Base-by-base conservation (phyloP, 140 eudicot genomes). In the Bidens hawaiensis region DNA sequence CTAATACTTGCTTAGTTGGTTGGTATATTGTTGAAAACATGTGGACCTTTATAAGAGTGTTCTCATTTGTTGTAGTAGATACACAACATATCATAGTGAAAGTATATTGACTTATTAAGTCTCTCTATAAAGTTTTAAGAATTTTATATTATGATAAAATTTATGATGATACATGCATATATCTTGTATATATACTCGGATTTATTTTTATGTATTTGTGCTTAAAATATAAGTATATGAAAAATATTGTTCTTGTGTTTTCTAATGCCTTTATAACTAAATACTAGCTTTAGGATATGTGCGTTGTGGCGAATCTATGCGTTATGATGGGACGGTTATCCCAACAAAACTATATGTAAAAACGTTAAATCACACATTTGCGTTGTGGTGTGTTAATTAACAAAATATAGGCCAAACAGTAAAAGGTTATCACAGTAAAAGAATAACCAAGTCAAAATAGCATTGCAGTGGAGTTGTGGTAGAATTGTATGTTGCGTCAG, bases 1-100 rank as follows among this genome's bases (percentile, higher is more conserved):
- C 79, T 60, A 73, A 73, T 65, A 42, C 21, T 52, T 24, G 53
- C 53, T 61, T 60, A 16, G 71, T 68, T 75, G 79, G 71, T 75
- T 68, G 75, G 75, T 68, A 34, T 40, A 60, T 43, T 46, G 64
- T 22, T 28, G 58, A 22, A 68, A 60, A 54, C 6, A 59, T 48
- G 27, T 18, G 45, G 7, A 53, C 25, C 67, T 31, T 51, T 15
- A 10, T 8, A 53, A 42, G 26, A 52, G 64, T 53, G 64, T 71
- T 71, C 76, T 62, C 71, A 71, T 71, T 71, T 30, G 47, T 62
- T 54, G 36, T 4, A 28, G 25, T 9, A 38, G 12, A 49, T 11
- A 24, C 23, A 24, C 18, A 36, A 41, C 26, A 55, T 55, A 10
- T 42, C 34, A 6, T 16, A 38, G 57, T 25, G 56, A 16, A 55